phyloP scores from a whole-genome alignment of 768 basidiomycete genomes.

The Lentinula sp. region DNA sequence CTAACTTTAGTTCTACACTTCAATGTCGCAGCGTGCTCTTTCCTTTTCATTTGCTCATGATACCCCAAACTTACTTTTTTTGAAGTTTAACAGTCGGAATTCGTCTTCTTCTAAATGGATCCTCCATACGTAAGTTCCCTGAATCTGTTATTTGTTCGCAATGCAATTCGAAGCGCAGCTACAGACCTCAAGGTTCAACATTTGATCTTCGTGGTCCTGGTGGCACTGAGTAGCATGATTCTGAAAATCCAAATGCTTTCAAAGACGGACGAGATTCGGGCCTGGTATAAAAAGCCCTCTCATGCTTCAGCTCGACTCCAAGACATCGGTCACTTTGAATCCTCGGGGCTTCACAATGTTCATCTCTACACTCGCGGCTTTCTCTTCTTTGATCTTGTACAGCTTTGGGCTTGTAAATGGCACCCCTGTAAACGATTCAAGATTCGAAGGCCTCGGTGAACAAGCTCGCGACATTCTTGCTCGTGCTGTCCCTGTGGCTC shows the following conservation, averaged over 20 bases:
- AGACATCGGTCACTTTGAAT: conserved; percentile 2
- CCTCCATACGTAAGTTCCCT: neutral
- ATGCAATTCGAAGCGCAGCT: neutral
- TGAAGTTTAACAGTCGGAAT: neutral
- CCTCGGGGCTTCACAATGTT: conserved; percentile 11
- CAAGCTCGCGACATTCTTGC: conserved; percentile 25
- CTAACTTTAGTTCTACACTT: neutral
- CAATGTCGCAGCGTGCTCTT: neutral
- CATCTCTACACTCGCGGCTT: conserved; percentile 9
- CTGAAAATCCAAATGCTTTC: neutral
- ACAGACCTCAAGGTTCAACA: neutral
- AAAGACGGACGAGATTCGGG: neutral
- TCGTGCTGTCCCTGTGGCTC: conserved; percentile 24
- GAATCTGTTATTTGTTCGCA: conserved; percentile 1
- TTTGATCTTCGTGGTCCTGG: neutral
- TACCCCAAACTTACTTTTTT: neutral
- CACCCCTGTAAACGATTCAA: conserved; percentile 14
- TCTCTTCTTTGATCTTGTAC: conserved; percentile 13
- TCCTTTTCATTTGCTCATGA: neutral
- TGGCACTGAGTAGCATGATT: neutral
- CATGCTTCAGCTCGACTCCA: neutral
- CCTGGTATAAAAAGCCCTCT: neutral
- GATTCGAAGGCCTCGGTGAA: conserved; percentile 21
- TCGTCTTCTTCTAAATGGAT: neutral
- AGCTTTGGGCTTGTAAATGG: conserved; percentile 11